These are phyloP conservation scores for Zelonia costaricensis DNA, from an alignment of 208 protist species.

Conservation along the genomic window DNA sequence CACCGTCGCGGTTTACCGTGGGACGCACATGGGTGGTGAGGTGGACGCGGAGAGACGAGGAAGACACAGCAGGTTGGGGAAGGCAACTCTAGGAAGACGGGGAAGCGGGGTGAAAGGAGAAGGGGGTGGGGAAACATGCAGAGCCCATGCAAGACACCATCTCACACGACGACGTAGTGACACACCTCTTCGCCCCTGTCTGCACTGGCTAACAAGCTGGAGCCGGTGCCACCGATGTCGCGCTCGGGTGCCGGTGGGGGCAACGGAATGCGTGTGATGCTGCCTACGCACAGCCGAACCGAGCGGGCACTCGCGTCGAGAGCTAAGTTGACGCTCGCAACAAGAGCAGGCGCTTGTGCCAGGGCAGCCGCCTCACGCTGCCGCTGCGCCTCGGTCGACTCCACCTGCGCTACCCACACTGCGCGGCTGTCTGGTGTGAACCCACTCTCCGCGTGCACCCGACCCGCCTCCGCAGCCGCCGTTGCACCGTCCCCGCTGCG, in stretches of 20 bases:
- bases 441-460: slow-evolving; percentile 10
- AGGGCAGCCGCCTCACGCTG: background rate
- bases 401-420: slow-evolving; percentile 29
- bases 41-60: too few species aligned
- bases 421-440: slow-evolving; percentile 16
- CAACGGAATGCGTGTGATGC: slow-evolving; percentile 9
- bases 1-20: too few species aligned
- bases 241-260: background rate
- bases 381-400: slow-evolving; percentile 19
- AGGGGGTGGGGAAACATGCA: background rate
- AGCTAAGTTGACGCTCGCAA: too few species aligned
- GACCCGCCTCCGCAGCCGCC: slow-evolving; percentile 5
- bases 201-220: too few species aligned
- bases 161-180: slow-evolving; percentile 4
- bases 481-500: background rate
- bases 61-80: too few species aligned
- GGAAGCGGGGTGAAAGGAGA: too few species aligned
- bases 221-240: background rate
- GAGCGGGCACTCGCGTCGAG: background rate
- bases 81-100: too few species aligned
- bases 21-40: too few species aligned
- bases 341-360: too few species aligned
- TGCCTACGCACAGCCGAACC: slow-evolving; percentile 12
- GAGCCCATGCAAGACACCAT: too few species aligned
- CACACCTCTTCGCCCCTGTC: slow-evolving; percentile 1